Percentiles rank a stretch among this genome's conserved stretches.
These are phyloP conservation scores for Spiraea crenata DNA, from an alignment of 331 rosid species.

Conservation along the genomic window DNA sequence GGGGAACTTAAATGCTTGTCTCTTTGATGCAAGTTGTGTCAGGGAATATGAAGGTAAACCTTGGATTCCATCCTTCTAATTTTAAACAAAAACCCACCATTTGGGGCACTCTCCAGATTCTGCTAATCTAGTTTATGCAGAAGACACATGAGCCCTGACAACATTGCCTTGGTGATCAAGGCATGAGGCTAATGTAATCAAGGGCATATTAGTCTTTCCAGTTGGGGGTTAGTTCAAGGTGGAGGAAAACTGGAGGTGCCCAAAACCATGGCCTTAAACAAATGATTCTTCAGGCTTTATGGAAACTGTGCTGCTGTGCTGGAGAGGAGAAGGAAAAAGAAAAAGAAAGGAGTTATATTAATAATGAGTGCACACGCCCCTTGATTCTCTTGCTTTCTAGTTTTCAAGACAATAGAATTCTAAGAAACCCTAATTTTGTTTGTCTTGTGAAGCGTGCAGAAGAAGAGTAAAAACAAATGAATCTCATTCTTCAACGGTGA, in stretches of 20 bases:
- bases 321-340: conserved; percentile 12
- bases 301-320: conserved; percentile 25
- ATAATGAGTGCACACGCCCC: conserved; percentile 16
- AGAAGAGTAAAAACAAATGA: background rate
- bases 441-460: conserved; percentile 15
- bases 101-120: conserved; percentile 3
- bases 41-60: conserved; percentile 59
- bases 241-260: conserved; percentile 1
- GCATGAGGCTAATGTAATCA: background rate
- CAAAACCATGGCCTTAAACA: background rate
- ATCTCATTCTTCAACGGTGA: no score
- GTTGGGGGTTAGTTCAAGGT: background rate
- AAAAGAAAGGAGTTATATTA: background rate
- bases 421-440: background rate
- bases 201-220: background rate
- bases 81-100: conserved; percentile 6
- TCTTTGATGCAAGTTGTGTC: conserved; percentile 48
- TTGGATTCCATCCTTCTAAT: conserved; percentile 58
- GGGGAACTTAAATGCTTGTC: conserved; percentile 51
- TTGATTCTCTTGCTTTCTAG: conserved; percentile 25
- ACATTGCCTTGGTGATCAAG: background rate
- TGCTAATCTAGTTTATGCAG: background rate
- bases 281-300: conserved; percentile 4
- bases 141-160: background rate
- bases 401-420: conserved; percentile 9